These are phyloP conservation scores for Dalbergia cochinchinensis DNA, from an alignment of 306 rosid genomes.

Conservation along the genomic window DNA sequence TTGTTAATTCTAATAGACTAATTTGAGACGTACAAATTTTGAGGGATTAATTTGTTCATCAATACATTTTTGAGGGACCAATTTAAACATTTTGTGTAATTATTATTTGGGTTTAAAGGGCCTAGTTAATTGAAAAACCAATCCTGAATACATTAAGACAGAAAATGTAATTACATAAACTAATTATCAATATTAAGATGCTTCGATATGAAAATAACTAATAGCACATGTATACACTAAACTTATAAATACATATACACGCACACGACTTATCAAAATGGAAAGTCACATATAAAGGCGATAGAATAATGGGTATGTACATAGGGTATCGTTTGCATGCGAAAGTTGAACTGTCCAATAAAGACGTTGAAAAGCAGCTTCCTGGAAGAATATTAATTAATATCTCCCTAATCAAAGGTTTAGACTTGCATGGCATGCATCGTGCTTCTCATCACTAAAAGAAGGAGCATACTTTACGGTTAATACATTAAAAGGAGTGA, in stretches of 20 bases:
- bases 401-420: slow-evolving; percentile 42
- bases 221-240: neutral
- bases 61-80: too few species aligned
- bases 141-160: neutral
- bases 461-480: slow-evolving; percentile 56
- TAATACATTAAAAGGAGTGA: slow-evolving; percentile 76
- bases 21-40: too few species aligned
- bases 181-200: neutral
- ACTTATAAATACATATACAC: neutral
- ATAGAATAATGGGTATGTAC: slow-evolving; percentile 3
- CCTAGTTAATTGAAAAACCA: neutral
- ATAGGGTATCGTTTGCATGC: slow-evolving; percentile 50
- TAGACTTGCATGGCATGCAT: slow-evolving; percentile 60
- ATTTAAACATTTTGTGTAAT: too few species aligned
- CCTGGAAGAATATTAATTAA: slow-evolving; percentile 41
- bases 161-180: neutral
- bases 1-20: too few species aligned
- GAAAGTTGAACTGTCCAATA: slow-evolving; percentile 49
- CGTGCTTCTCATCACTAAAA: slow-evolving; percentile 36
- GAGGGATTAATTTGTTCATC: too few species aligned
- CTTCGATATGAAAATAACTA: neutral
- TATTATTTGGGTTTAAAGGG: too few species aligned
- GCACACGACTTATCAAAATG: neutral
- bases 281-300: neutral
- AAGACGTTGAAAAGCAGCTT: slow-evolving; percentile 54